phyloP scores from a whole-genome alignment of 306 rosid genomes.

The Lagenaria siceraria region DNA sequence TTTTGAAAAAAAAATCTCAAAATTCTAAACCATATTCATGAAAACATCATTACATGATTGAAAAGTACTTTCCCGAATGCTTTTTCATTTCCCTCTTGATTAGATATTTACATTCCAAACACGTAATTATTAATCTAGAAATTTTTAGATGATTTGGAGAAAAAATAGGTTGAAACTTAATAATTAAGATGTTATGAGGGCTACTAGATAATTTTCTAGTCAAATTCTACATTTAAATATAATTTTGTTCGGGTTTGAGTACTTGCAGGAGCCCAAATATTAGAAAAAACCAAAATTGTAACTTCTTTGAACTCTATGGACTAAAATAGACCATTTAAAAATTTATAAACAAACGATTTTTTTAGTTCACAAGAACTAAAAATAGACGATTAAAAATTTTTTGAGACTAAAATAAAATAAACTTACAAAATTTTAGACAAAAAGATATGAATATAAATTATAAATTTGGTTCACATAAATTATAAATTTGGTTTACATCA shows the following conservation, averaged over 20 bases:
- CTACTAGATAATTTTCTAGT: neutral
- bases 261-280: no score
- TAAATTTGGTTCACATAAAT: no score
- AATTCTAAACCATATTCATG: neutral
- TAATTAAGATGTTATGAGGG: neutral
- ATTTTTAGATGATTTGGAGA: neutral
- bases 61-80: neutral
- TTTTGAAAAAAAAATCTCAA: neutral
- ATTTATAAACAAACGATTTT: no score
- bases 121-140: neutral
- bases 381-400: no score
- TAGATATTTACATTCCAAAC: neutral
- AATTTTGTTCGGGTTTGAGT: neutral
- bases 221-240: neutral
- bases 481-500: no score
- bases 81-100: neutral
- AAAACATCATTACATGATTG: neutral
- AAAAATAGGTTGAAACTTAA: neutral
- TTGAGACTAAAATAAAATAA: no score
- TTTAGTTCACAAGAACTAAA: no score
- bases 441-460: no score
- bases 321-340: no score
- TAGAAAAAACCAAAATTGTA: no score
- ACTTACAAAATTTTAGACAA: no score
- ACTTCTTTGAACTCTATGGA: no score